These are phyloP conservation scores for Daldinia vernicosa DNA, from an alignment of 495 filamentous ascomycete genomes.

Conservation along the genomic window DNA sequence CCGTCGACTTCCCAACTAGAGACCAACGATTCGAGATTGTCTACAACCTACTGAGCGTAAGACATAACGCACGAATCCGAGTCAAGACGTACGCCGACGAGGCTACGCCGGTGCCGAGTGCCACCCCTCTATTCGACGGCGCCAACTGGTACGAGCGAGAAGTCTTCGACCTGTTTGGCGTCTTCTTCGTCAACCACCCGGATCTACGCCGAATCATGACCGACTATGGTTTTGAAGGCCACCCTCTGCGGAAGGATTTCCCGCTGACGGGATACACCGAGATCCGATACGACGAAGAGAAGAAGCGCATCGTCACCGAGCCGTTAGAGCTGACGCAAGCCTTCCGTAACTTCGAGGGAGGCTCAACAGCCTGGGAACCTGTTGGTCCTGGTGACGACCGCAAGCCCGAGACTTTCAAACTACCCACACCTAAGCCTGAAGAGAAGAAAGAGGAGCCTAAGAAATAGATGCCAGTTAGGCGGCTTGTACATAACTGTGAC, in stretches of 20 bases:
- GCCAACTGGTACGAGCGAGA: constrained; percentile 99
- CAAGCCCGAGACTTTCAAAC: constrained; percentile 90
- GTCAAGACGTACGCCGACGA: constrained; percentile 99
- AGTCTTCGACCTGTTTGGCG: constrained; percentile 96
- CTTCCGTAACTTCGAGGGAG: constrained; percentile 98
- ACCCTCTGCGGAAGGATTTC: constrained; percentile 97
- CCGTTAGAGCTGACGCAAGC: constrained; percentile 97
- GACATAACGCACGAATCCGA: constrained; percentile 94
- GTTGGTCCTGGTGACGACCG: constrained; percentile 82
- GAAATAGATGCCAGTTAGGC: constrained; percentile 68
- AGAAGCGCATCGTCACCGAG: constrained; percentile 98
- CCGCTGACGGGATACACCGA: constrained; percentile 98
- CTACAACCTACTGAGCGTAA: constrained; percentile 94
- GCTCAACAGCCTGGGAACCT: constrained; percentile 85
- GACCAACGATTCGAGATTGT: constrained; percentile 97
- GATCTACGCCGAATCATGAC: constrained; percentile 99
- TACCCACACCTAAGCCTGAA: constrained; percentile 95
- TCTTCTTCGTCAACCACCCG: constrained; percentile 95
- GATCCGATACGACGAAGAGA: constrained; percentile 97
- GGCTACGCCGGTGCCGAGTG: constrained; percentile 90
- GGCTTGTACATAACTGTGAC: constrained; percentile 48
- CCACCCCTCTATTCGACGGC: constrained; percentile 86
- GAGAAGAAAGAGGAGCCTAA: constrained; percentile 88
- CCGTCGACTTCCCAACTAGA: constrained; percentile 93
- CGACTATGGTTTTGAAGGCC: constrained; percentile 98